Conservation (phyloP, 225 moss, liverwort and hornwort species). For the Sphagnum contortum region DNA sequence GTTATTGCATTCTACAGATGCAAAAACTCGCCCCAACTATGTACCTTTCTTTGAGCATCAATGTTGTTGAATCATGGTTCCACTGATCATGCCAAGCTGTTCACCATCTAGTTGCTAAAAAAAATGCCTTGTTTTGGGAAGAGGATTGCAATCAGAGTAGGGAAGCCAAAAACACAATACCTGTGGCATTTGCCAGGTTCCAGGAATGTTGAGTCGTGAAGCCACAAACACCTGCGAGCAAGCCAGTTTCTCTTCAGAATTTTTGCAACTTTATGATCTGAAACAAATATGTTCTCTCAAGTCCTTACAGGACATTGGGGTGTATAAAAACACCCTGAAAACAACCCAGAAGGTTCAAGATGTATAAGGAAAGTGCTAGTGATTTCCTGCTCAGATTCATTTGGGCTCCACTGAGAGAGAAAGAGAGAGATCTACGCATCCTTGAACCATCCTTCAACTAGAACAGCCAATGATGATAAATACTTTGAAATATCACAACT, state of each 20-base stretch:
- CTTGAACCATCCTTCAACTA: too few species aligned
- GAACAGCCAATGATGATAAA: too few species aligned
- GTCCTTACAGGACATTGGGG: too few species aligned
- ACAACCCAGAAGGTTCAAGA: background rate
- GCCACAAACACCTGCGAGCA: constrained; percentile 64
- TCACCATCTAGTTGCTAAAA: background rate
- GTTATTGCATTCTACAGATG: too few species aligned
- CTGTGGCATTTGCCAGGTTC: constrained; percentile 95
- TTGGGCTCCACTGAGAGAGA: background rate
- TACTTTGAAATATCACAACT: too few species aligned
- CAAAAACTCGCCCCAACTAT: too few species aligned
- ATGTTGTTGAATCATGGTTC: too few species aligned
- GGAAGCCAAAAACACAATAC: constrained; percentile 14
- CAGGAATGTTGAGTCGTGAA: constrained; percentile 57
- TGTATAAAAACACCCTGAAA: constrained; percentile 1
- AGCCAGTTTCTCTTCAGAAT: background rate
- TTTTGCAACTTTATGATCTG: background rate
- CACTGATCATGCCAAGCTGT: too few species aligned
- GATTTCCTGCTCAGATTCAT: background rate
- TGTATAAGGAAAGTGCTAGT: background rate
- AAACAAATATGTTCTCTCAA: too few species aligned
- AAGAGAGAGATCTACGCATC: background rate
- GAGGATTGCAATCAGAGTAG: background rate
- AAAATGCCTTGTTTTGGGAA: background rate
- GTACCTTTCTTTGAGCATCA: too few species aligned